phyloP scores from a whole-genome alignment of 2,329 filamentous ascomycete species.

The Pseudomassariella vexata region DNA sequence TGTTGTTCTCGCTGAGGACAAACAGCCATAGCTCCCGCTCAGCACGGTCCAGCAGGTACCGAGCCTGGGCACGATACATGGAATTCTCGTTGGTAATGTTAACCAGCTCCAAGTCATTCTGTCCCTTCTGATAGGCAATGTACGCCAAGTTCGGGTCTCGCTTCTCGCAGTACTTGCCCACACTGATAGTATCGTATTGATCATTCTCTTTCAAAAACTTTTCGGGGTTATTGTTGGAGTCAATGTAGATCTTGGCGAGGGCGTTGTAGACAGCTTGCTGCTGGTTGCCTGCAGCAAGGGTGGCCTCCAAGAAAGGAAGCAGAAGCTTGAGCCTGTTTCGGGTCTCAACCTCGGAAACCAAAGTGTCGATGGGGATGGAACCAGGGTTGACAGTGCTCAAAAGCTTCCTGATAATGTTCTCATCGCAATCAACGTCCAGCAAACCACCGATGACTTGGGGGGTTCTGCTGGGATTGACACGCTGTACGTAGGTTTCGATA shows the following conservation, averaged over 20 bases:
- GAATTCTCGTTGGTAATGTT: conserved; percentile 98
- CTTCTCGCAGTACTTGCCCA: conserved; percentile 99
- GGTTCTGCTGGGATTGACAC: conserved; percentile 86
- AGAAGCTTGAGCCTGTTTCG: conserved; percentile 94
- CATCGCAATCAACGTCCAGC: conserved; percentile 94
- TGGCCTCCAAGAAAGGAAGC: conserved; percentile 91
- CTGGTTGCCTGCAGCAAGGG: conserved; percentile 82
- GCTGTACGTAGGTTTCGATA: conserved; percentile 96
- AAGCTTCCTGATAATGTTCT: conserved; percentile 90
- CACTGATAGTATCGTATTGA: conserved; percentile 83
- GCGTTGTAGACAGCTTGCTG: conserved; percentile 97
- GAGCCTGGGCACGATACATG: conserved; percentile 98
- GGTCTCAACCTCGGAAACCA: conserved; percentile 90
- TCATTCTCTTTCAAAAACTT: conserved; percentile 97
- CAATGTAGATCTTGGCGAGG: conserved; percentile 98
- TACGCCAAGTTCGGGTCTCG: conserved; percentile 92
- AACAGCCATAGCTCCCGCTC: conserved; percentile 92
- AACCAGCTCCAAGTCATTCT: conserved; percentile 95
- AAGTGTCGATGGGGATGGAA: conserved; percentile 86
- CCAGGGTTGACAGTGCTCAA: conserved; percentile 77
- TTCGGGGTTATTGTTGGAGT: conserved; percentile 97
- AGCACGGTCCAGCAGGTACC: conserved; percentile 86
- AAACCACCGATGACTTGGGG: conserved; percentile 90
- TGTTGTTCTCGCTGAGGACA: conserved; percentile 91
- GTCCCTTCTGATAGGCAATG: conserved; percentile 92